Percentiles rank a stretch among this genome's conserved stretches.
Evolutionary conservation across 1,139 yeast species (phyloP).

Genomic region (Magnusiomyces fungicola): DNA sequence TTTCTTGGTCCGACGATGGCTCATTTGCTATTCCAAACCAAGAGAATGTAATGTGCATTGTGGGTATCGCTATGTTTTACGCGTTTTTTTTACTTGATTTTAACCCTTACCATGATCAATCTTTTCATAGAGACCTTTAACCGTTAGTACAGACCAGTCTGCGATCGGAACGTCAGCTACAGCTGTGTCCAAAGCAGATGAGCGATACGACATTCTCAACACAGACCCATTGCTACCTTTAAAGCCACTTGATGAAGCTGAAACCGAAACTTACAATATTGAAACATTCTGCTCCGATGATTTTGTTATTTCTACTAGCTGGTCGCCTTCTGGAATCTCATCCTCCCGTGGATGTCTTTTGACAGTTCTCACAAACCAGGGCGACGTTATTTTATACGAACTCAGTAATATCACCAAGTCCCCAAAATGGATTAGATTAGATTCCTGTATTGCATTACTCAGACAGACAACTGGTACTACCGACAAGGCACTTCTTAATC

Average conservation of each 20-base stretch:
- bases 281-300: slow-evolving; percentile 4
- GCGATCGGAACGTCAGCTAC: too few relatives aligned
- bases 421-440: neutral
- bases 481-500: neutral
- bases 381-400: slow-evolving; percentile 2
- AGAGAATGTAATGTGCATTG: neutral
- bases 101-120: too few relatives aligned
- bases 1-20: slow-evolving; percentile 4
- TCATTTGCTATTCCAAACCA: slow-evolving; percentile 1
- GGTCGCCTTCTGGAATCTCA: slow-evolving; percentile 6
- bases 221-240: neutral
- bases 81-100: too few relatives aligned
- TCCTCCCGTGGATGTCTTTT: neutral
- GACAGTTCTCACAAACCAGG: slow-evolving; percentile 2
- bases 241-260: slow-evolving; percentile 2
- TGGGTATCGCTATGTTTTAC: neutral
- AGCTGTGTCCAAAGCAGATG: neutral
- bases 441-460: neutral
- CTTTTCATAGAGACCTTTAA: too few relatives aligned
- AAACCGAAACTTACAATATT: neutral
- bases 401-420: neutral
- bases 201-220: neutral
- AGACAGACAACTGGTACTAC: neutral
- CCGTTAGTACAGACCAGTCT: too few relatives aligned
- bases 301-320: neutral